A percentile compares a stretch with the other conserved stretches of the same genome.
Conservation (phyloP, 2,329 filamentous ascomycete genomes). For the Penicillium polonicum region DNA sequence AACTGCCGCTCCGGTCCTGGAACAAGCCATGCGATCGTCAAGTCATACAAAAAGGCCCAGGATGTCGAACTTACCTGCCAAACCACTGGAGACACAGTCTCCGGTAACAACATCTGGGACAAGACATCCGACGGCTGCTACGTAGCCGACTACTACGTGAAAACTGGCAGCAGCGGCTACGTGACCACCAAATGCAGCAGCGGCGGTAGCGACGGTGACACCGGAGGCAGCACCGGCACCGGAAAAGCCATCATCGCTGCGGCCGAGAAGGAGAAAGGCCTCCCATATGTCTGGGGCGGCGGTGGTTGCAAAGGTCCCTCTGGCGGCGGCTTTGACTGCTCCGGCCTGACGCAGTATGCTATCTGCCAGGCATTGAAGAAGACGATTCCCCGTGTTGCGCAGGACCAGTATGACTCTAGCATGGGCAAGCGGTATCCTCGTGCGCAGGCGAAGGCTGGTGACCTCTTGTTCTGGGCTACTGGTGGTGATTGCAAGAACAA, state of each 20-base stretch:
- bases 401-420: constrained; percentile 25
- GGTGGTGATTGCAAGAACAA: constrained; percentile 20
- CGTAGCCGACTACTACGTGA: constrained; percentile 29
- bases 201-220: constrained; percentile 4
- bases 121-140: constrained; percentile 29
- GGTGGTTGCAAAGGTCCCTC: constrained; percentile 26
- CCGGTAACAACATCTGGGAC: constrained; percentile 25
- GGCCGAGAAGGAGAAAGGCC: constrained; percentile 23
- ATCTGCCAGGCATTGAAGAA: constrained; percentile 23
- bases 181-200: constrained; percentile 14
- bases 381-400: constrained; percentile 25
- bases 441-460: constrained; percentile 23
- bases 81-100: constrained; percentile 15
- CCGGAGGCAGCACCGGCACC: constrained; percentile 5
- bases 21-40: constrained; percentile 17
- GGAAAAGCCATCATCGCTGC: constrained; percentile 23
- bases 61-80: constrained; percentile 18
- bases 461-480: constrained; percentile 28
- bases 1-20: constrained; percentile 26
- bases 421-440: constrained; percentile 21
- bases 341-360: constrained; percentile 28
- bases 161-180: constrained; percentile 21
- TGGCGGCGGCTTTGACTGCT: constrained; percentile 28
- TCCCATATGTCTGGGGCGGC: constrained; percentile 29
- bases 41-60: constrained; percentile 13